Conservation (phyloP, 208 protist species). For the Crithidia bombi region DNA sequence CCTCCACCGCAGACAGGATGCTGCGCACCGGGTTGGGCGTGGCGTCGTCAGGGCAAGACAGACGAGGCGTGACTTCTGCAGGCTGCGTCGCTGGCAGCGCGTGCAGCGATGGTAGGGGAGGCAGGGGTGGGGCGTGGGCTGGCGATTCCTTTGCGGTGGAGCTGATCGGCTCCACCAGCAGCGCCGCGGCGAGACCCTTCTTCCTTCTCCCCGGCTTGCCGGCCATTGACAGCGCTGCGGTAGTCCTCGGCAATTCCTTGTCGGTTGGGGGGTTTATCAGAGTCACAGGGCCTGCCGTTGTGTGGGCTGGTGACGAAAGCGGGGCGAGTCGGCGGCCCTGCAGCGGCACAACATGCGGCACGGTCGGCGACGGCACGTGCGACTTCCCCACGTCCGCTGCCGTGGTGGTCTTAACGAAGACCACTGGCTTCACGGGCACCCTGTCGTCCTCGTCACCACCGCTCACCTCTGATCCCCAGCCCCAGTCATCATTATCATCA, state of each 20-base stretch:
- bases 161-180: constrained; percentile 19
- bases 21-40: constrained; percentile 26
- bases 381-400: neutral
- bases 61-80: neutral
- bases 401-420: neutral
- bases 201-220: neutral
- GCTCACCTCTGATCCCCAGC: constrained; percentile 22
- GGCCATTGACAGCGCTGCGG: neutral
- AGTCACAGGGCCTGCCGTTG: too few relatives aligned
- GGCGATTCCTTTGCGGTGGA: neutral
- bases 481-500: constrained; percentile 22
- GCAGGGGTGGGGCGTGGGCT: neutral
- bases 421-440: neutral
- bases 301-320: too few relatives aligned
- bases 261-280: too few relatives aligned
- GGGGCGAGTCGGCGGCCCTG: too few relatives aligned
- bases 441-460: neutral
- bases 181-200: constrained; percentile 24
- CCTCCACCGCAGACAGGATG: constrained; percentile 30
- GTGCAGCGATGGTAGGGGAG: neutral
- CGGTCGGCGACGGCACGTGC: neutral
- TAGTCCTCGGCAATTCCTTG: too few relatives aligned
- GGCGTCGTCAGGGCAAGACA: neutral
- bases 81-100: neutral
- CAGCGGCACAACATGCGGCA: neutral